Evolutionary conservation across 805 yeast species (phyloP), one percentile per base, ranked within the genome.

Genomic region (Spathaspora gorwiae): DNA sequence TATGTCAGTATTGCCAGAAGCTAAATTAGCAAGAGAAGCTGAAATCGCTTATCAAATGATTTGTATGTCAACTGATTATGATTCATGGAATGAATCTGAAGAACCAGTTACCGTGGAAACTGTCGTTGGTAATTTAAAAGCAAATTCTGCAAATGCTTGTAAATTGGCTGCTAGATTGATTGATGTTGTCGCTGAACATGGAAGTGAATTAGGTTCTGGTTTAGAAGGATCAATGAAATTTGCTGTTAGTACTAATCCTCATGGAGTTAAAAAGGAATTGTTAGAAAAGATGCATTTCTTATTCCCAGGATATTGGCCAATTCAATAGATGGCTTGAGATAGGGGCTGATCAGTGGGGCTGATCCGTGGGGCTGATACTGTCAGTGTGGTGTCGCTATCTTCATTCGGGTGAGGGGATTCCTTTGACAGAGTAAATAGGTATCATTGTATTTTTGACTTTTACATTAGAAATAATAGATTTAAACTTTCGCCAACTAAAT

Each of bases 51-150:
- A 94, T 69, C 98, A 92, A 68, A 94, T 94, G 97, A 79, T 94
- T 52, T 94, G 99, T 69, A 94, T 94, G 99, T 84, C 96, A 1
- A 94, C 99, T 3, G 99, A 94, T 66, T 94, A 94, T 68, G 99
- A 94, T 62, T 95, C 99, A 24, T 94, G 99, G 99, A 87, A 90
- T 61, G 95, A 85, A 57, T 81, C 79, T 44, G 98, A 84, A 61
- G 97, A 92, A 60, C 92, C 98, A 2, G 99, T 94, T 40, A 90
- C 98, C 7, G 98, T 94, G n/a, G 97, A 90, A 69, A 86, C 95
- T 5, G 97, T 94, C 36, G 90, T 94, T 42, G 89, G 95, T 45
- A 87, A 94, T 64, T 76, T 92, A 61, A 79, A 80, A 60, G 94
- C 96, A 48, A 94, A 94, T 69, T 76, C 87, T 42, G 84, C 80